These are phyloP conservation scores for Malus sieversii DNA, from an alignment of 306 rosid species.

Conservation along the genomic window DNA sequence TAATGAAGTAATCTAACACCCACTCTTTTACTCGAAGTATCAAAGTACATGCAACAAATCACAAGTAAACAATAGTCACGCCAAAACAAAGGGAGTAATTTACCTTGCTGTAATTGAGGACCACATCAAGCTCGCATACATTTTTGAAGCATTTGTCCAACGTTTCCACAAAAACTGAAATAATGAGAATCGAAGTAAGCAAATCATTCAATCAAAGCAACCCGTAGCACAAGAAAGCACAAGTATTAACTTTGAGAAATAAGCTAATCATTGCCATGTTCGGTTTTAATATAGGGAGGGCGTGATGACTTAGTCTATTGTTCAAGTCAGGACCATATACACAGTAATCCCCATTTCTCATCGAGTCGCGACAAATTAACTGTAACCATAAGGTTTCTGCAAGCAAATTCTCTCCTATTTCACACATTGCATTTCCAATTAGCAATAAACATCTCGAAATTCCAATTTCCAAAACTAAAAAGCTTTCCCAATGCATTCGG, in stretches of 20 bases:
- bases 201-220: conserved; percentile 7
- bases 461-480: background rate
- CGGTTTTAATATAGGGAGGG: too few relatives aligned
- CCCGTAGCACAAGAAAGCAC: background rate
- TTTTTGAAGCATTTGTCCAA: conserved; percentile 96
- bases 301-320: background rate
- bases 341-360: background rate
- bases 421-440: background rate
- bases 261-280: background rate
- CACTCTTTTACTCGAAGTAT: background rate
- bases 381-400: background rate
- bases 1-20: background rate
- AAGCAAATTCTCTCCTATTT: background rate
- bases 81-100: conserved; percentile 6
- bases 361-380: background rate
- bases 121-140: conserved; percentile 90
- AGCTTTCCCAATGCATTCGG: background rate
- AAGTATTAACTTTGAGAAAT: background rate
- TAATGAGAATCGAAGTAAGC: conserved; percentile 24
- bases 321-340: background rate
- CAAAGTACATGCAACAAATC: background rate
- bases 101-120: conserved; percentile 91
- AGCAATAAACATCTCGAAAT: background rate
- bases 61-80: conserved; percentile 7
- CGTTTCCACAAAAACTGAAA: conserved; percentile 91